Evolutionary conservation across 441 rosid genomes (phyloP).

Genomic region (Pelargonium australe): DNA sequence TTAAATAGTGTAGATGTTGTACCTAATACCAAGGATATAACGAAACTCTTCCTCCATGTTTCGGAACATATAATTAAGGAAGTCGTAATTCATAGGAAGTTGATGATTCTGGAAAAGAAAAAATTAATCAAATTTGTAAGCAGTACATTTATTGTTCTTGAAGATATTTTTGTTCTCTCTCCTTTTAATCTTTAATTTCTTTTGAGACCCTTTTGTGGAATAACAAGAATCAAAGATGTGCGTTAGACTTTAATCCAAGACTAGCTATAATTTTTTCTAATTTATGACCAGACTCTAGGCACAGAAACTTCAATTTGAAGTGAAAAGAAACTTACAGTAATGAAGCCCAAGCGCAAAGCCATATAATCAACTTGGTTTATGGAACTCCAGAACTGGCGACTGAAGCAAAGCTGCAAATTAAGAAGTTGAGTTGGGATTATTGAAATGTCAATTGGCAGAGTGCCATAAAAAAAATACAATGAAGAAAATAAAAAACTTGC

Average conservation of each 20-base stretch:
- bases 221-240: too few relatives aligned
- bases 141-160: too few relatives aligned
- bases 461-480: neutral
- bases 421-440: constrained; percentile 1
- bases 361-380: constrained; percentile 47
- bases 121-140: neutral
- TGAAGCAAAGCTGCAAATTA: constrained; percentile 49
- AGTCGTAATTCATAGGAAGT: constrained; percentile 58
- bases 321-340: constrained; percentile 39
- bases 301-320: constrained; percentile 6
- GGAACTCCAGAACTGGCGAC: constrained; percentile 73
- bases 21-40: constrained; percentile 68
- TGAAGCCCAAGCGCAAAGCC: constrained; percentile 58
- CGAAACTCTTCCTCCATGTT: constrained; percentile 70
- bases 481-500: too few relatives aligned
- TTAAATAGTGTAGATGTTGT: constrained; percentile 15
- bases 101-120: constrained; percentile 43
- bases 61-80: constrained; percentile 55
- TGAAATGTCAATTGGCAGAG: constrained; percentile 1
- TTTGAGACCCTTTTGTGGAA: too few relatives aligned
- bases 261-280: too few relatives aligned
- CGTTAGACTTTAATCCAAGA: too few relatives aligned
- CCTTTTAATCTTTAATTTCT: too few relatives aligned
- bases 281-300: too few relatives aligned
- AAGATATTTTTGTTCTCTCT: too few relatives aligned